Evolutionary conservation across 768 basidiomycete genomes (phyloP).

Genomic region (Neoboletus magnificus): DNA sequence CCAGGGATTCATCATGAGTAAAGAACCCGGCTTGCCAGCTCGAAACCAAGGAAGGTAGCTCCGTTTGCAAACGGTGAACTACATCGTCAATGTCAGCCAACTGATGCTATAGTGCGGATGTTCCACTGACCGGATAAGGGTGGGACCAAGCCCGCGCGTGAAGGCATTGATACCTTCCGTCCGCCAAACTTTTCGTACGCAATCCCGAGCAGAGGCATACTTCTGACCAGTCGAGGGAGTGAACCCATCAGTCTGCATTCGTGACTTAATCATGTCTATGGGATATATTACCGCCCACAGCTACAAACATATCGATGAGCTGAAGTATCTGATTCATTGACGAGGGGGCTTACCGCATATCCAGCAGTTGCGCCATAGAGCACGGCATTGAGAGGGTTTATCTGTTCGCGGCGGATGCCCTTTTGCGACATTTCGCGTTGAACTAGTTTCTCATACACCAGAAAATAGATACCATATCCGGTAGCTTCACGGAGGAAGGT

Average conservation of each 20-base stretch:
- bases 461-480: slow-evolving; percentile 87
- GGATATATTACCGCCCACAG: slow-evolving; percentile 94
- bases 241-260: slow-evolving; percentile 94
- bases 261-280: slow-evolving; percentile 93
- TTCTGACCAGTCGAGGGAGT: slow-evolving; percentile 70
- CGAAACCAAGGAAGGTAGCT: slow-evolving; percentile 94
- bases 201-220: slow-evolving; percentile 80
- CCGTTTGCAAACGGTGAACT: slow-evolving; percentile 97
- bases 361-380: slow-evolving; percentile 91
- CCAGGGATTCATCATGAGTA: slow-evolving; percentile 32
- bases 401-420: slow-evolving; percentile 69
- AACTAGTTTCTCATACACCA: slow-evolving; percentile 89
- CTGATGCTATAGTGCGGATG: slow-evolving; percentile 1
- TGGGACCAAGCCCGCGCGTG: slow-evolving; percentile 87
- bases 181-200: slow-evolving; percentile 77
- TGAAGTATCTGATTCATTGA: neutral
- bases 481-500: slow-evolving; percentile 81
- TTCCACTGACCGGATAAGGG: slow-evolving; percentile 73
- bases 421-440: slow-evolving; percentile 79
- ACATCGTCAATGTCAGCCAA: slow-evolving; percentile 5
- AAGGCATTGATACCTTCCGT: slow-evolving; percentile 85
- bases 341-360: slow-evolving; percentile 67
- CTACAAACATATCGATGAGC: slow-evolving; percentile 35
- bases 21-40: slow-evolving; percentile 79
- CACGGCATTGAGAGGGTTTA: slow-evolving; percentile 73